Evolutionary conservation across 345 rosid species (phyloP).

Genomic region (Salix caprea): DNA sequence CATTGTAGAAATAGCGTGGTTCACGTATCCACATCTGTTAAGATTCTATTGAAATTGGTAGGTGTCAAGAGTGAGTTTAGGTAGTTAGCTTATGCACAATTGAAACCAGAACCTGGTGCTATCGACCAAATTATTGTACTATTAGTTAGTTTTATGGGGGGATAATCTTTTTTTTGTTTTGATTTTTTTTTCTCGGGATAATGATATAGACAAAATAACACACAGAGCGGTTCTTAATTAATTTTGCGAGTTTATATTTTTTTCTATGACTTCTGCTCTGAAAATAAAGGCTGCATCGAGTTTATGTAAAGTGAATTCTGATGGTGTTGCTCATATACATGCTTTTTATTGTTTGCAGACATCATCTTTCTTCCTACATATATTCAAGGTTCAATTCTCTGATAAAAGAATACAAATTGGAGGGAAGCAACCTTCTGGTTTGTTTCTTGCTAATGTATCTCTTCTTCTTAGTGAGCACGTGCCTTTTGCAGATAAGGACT

Average conservation of each 20-base stretch:
- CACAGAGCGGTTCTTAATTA: background rate
- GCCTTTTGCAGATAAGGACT: constrained; percentile 62
- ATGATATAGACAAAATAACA: background rate
- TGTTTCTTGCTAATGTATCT: constrained; percentile 60
- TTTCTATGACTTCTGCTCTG: background rate
- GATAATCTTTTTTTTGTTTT: background rate
- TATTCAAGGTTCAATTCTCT: constrained; percentile 73
- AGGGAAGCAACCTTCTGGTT: constrained; percentile 69
- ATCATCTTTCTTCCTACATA: constrained; percentile 74
- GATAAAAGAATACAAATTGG: constrained; percentile 64
- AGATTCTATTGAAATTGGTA: background rate
- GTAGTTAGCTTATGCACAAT: background rate
- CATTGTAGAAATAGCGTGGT: background rate
- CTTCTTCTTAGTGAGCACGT: constrained; percentile 78
- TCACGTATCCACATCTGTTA: background rate
- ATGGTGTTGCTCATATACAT: background rate
- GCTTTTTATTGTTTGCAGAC: constrained; percentile 54
- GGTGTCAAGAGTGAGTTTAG: background rate
- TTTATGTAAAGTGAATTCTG: background rate
- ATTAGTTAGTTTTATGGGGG: background rate
- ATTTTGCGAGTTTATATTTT: background rate
- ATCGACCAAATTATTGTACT: background rate
- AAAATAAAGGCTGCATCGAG: background rate
- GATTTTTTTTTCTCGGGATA: background rate
- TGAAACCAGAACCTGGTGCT: background rate